Percentiles rank a stretch among this genome's conserved stretches.
Evolutionary conservation across 352 stramenopile species (phyloP).

Genomic region (Pythium phragmiticola): DNA sequence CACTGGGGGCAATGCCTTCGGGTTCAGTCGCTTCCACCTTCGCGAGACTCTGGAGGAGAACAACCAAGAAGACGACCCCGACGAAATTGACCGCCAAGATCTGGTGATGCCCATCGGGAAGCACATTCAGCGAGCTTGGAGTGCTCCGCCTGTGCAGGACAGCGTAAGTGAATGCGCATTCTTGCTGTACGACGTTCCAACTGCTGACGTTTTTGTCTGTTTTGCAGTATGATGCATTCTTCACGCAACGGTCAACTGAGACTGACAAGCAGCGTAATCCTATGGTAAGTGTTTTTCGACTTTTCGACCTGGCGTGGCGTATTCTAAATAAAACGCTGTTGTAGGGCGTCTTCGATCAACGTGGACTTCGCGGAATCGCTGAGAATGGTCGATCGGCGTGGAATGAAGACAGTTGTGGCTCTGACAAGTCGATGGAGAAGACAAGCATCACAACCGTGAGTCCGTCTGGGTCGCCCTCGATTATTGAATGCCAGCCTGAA

Average conservation of each 20-base stretch:
- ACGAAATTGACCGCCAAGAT: slow-evolving; percentile 21
- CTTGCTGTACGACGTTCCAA: background rate
- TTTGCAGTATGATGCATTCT: slow-evolving; percentile 19
- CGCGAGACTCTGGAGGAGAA: slow-evolving; percentile 27
- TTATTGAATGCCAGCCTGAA: slow-evolving; percentile 3
- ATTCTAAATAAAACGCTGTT: background rate
- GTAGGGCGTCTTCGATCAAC: slow-evolving; percentile 2
- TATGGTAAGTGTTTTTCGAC: slow-evolving; percentile 4
- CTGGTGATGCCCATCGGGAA: slow-evolving; percentile 22
- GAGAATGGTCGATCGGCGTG: slow-evolving; percentile 11
- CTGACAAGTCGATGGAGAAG: slow-evolving; percentile 20
- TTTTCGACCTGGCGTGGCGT: background rate
- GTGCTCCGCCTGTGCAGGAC: slow-evolving; percentile 39
- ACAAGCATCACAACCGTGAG: slow-evolving; percentile 24
- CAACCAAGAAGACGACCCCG: slow-evolving; percentile 29
- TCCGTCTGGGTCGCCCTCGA: slow-evolving; percentile 16
- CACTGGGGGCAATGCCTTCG: slow-evolving; percentile 6
- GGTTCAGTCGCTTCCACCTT: slow-evolving; percentile 14
- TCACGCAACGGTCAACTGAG: background rate
- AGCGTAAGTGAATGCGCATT: slow-evolving; percentile 32
- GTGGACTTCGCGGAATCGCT: slow-evolving; percentile 5
- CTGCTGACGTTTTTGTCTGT: background rate
- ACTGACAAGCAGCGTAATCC: slow-evolving; percentile 1
- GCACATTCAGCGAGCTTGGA: slow-evolving; percentile 48
- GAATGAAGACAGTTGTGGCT: slow-evolving; percentile 6